Conservation (phyloP, 2,329 filamentous ascomycete genomes). For the Fusarium nodosum region DNA sequence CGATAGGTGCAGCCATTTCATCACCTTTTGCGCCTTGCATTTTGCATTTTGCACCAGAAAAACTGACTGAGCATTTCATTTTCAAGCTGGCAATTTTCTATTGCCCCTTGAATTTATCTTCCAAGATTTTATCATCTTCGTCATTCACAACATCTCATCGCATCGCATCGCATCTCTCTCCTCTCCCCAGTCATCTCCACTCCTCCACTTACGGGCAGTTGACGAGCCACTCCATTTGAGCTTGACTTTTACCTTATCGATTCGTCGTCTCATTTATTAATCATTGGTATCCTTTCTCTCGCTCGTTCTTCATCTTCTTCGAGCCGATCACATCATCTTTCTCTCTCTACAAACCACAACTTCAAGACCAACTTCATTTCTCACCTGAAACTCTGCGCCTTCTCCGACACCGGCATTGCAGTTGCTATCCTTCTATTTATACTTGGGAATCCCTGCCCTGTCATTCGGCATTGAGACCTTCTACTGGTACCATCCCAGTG, state of each 20-base stretch:
- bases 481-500: not conserved
- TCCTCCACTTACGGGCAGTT: constrained; percentile 31
- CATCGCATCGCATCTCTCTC: not conserved
- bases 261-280: constrained; percentile 12
- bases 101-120: not conserved
- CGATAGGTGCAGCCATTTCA: constrained; percentile 31
- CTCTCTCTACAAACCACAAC: not conserved
- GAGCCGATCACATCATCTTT: not conserved
- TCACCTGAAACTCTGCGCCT: not conserved
- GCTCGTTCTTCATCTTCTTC: not conserved
- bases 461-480: constrained; percentile 38
- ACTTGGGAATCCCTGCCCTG: constrained; percentile 35
- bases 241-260: constrained; percentile 24
- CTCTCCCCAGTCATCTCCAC: constrained; percentile 42
- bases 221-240: constrained; percentile 18
- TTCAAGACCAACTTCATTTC: not conserved
- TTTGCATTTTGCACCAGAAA: not conserved
- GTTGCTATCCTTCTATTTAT: constrained; percentile 4
- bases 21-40: constrained; percentile 23
- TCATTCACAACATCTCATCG: not conserved
- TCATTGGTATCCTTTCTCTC: not conserved
- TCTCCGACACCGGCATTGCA: constrained; percentile 34
- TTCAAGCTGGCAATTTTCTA: not conserved
- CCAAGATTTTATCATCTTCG: not conserved
- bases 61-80: not conserved